Conservation (phyloP, 192 early-diverging fungal species). For the Phlyctochytrium bullatum region DNA sequence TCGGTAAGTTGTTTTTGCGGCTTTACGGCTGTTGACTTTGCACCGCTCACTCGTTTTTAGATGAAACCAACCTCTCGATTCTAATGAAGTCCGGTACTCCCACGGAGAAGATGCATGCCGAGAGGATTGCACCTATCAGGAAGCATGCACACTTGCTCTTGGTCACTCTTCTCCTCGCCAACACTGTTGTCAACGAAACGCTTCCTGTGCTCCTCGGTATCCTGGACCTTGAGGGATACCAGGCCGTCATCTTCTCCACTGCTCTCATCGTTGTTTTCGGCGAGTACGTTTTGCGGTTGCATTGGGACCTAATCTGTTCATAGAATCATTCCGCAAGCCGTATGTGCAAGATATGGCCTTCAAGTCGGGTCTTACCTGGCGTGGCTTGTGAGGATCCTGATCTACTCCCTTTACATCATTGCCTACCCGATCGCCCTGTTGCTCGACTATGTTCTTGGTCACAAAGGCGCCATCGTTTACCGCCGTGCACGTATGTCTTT, state of each 20-base stretch:
- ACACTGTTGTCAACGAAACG: slow-evolving; percentile 94
- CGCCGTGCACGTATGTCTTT: slow-evolving; percentile 42
- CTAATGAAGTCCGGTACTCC: slow-evolving; percentile 74
- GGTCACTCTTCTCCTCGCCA: slow-evolving; percentile 86
- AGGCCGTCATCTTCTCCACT: slow-evolving; percentile 85
- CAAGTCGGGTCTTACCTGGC: slow-evolving; percentile 88
- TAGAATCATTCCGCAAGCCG: slow-evolving; percentile 84
- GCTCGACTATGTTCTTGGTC: slow-evolving; percentile 79
- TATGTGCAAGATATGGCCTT: slow-evolving; percentile 86
- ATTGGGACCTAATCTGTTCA: neutral
- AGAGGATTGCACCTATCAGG: slow-evolving; percentile 79
- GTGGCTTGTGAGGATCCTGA: slow-evolving; percentile 59
- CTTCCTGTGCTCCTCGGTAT: slow-evolving; percentile 40
- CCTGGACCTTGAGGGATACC: slow-evolving; percentile 58
- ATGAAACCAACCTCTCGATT: slow-evolving; percentile 65
- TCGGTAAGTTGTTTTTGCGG: slow-evolving; percentile 8
- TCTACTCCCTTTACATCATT: slow-evolving; percentile 58
- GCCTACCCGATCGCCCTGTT: slow-evolving; percentile 83
- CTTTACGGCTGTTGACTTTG: slow-evolving; percentile 65
- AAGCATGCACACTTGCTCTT: slow-evolving; percentile 92
- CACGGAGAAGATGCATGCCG: slow-evolving; percentile 70
- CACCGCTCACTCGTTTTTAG: no score
- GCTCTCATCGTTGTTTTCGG: slow-evolving; percentile 90
- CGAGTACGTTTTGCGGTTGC: slow-evolving; percentile 54
- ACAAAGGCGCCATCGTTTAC: slow-evolving; percentile 87